Evolutionary conservation across 2,329 filamentous ascomycete genomes (phyloP).

Genomic region (Sporothrix euskadiensis): DNA sequence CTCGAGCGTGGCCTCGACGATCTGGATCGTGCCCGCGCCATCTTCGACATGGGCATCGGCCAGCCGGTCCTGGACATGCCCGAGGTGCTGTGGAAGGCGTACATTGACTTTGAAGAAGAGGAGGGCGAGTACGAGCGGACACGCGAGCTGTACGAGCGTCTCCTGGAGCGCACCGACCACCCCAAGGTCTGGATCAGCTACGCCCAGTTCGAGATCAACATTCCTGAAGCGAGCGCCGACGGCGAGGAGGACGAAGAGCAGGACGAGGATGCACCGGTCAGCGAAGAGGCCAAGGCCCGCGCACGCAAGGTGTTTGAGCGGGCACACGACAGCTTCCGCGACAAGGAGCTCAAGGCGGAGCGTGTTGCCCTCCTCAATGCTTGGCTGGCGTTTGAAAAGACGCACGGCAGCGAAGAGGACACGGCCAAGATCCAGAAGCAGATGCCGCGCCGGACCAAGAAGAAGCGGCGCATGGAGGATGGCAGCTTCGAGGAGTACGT

Average conservation of each 20-base stretch:
- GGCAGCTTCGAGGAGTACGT: conserved; percentile 95
- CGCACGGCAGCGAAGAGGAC: conserved; percentile 74
- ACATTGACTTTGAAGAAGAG: conserved; percentile 98
- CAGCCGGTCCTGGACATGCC: conserved; percentile 93
- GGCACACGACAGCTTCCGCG: conserved; percentile 83
- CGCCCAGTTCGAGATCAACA: conserved; percentile 96
- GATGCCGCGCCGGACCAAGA: conserved; percentile 93
- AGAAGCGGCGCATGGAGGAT: conserved; percentile 86
- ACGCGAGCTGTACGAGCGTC: conserved; percentile 79
- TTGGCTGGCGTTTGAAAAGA: conserved; percentile 89
- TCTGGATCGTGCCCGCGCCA: conserved; percentile 79
- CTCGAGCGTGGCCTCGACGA: conserved; percentile 91
- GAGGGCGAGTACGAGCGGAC: conserved; percentile 87
- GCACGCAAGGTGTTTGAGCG: conserved; percentile 83
- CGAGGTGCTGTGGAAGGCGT: conserved; percentile 94
- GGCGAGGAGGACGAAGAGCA: conserved; percentile 58
- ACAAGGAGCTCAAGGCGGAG: conserved; percentile 89
- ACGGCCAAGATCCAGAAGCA: conserved; percentile 82
- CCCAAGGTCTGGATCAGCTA: conserved; percentile 99
- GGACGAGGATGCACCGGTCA: conserved; percentile 67
- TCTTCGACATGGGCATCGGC: conserved; percentile 85
- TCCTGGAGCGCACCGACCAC: conserved; percentile 93
- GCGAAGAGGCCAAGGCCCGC: conserved; percentile 78
- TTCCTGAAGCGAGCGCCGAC: conserved; percentile 69
- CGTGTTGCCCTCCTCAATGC: conserved; percentile 87